phyloP scores from a whole-genome alignment of 1,284 basidiomycete species.

The Cryptococcus maquisensis region DNA sequence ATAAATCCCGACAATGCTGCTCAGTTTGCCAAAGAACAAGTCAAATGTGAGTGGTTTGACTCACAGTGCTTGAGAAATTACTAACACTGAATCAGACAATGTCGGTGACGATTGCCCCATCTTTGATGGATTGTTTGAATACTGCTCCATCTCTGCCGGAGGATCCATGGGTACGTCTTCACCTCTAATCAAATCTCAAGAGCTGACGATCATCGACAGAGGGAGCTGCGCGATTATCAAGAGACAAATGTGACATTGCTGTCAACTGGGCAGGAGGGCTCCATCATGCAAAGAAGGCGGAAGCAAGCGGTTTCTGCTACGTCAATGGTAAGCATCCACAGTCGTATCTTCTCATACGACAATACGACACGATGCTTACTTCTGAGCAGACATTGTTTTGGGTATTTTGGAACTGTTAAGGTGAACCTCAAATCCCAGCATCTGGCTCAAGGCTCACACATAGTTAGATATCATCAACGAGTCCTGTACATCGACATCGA shows the following conservation, averaged over 20 bases:
- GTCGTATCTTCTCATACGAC: no score
- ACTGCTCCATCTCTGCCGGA: slow-evolving; percentile 96
- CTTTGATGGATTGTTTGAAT: slow-evolving; percentile 96
- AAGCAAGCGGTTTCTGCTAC: slow-evolving; percentile 98
- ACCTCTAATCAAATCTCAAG: neutral
- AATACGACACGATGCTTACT: neutral
- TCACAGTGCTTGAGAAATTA: neutral
- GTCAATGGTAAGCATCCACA: slow-evolving; percentile 69
- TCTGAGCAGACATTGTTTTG: slow-evolving; percentile 77
- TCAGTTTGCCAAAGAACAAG: slow-evolving; percentile 87
- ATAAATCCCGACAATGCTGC: slow-evolving; percentile 83
- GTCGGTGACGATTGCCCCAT: slow-evolving; percentile 96
- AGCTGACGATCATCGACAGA: slow-evolving; percentile 55
- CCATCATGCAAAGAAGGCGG: slow-evolving; percentile 97
- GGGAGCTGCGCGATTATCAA: slow-evolving; percentile 89
- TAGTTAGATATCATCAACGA: slow-evolving; percentile 72
- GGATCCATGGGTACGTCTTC: slow-evolving; percentile 84
- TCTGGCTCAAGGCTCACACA: neutral
- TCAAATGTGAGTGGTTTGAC: slow-evolving; percentile 73
- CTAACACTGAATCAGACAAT: slow-evolving; percentile 57
- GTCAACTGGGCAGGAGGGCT: slow-evolving; percentile 98
- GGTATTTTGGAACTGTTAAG: slow-evolving; percentile 91
- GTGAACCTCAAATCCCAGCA: slow-evolving; percentile 47
- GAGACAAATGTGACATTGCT: slow-evolving; percentile 98
- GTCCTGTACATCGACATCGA: slow-evolving; percentile 99